Percentiles rank a stretch among this genome's conserved stretches.
Evolutionary conservation across 306 rosid genomes (phyloP).

Genomic region (Ochetophila trinervis): DNA sequence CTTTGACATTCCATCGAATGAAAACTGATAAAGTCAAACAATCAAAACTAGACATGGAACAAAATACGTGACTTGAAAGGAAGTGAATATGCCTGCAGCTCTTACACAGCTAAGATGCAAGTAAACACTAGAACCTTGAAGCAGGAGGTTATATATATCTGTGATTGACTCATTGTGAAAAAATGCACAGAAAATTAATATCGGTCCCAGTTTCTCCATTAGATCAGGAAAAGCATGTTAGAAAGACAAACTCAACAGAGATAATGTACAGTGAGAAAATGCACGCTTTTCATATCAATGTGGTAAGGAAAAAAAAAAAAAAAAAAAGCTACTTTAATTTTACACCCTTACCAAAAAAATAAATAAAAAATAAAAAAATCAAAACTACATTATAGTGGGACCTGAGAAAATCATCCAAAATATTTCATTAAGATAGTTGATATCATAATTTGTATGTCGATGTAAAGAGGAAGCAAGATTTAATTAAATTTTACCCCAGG

Average conservation of each 20-base stretch:
- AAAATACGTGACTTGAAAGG: not conserved
- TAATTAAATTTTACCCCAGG: slow-evolving; percentile 75
- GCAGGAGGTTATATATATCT: not conserved
- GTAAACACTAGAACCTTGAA: not conserved
- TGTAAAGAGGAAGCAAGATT: slow-evolving; percentile 25
- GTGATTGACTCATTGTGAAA: no score
- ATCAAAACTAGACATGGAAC: no score
- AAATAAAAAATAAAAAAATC: no score
- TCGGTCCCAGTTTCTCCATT: not conserved
- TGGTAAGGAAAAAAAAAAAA: no score
- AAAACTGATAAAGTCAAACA: no score
- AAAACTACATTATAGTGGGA: not conserved
- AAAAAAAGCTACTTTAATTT: not conserved
- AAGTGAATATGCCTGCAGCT: not conserved
- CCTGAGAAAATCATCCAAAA: not conserved
- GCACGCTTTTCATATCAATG: not conserved
- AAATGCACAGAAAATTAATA: not conserved
- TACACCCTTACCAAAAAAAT: not conserved
- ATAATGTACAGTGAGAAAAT: not conserved
- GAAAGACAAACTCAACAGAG: slow-evolving; percentile 6
- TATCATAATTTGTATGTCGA: not conserved
- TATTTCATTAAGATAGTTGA: slow-evolving; percentile 12
- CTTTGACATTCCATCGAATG: no score
- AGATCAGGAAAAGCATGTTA: not conserved
- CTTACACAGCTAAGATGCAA: not conserved